These are phyloP conservation scores for Euclidium syriacum DNA, from an alignment of 345 rosid species.

Conservation along the genomic window DNA sequence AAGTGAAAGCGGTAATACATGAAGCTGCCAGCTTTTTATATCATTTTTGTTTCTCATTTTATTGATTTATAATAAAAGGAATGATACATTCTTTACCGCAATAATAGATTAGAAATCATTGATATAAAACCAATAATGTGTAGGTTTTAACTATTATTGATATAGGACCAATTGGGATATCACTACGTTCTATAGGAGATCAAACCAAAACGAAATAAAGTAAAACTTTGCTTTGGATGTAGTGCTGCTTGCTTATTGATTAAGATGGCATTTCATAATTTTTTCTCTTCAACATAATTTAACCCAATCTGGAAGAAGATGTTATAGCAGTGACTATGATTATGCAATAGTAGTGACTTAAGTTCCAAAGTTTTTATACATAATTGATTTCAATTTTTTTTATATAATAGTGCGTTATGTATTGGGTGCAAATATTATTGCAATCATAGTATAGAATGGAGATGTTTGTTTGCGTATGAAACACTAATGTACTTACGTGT, in stretches of 20 bases:
- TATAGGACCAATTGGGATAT: not conserved
- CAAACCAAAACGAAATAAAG: not conserved
- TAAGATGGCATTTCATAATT: not conserved
- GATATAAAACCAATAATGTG: not conserved
- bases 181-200: not conserved
- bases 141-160: not conserved
- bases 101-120: too few species aligned
- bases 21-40: too few species aligned
- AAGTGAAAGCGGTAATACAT: too few species aligned
- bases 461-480: slow-evolving; percentile 28
- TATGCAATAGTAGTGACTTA: slow-evolving; percentile 6
- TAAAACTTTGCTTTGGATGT: not conserved
- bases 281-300: not conserved
- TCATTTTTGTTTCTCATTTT: too few species aligned
- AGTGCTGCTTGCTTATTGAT: slow-evolving; percentile 12
- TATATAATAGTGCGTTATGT: not conserved
- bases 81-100: too few species aligned
- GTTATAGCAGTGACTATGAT: not conserved
- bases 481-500: slow-evolving; percentile 29
- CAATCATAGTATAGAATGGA: slow-evolving; percentile 24
- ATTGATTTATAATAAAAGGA: too few species aligned
- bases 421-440: slow-evolving; percentile 9
- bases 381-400: not conserved
- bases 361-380: not conserved
- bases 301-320: not conserved